These are phyloP conservation scores for Saururus chinensis DNA, from an alignment of 164 flowering plant genomes.

Conservation along the genomic window DNA sequence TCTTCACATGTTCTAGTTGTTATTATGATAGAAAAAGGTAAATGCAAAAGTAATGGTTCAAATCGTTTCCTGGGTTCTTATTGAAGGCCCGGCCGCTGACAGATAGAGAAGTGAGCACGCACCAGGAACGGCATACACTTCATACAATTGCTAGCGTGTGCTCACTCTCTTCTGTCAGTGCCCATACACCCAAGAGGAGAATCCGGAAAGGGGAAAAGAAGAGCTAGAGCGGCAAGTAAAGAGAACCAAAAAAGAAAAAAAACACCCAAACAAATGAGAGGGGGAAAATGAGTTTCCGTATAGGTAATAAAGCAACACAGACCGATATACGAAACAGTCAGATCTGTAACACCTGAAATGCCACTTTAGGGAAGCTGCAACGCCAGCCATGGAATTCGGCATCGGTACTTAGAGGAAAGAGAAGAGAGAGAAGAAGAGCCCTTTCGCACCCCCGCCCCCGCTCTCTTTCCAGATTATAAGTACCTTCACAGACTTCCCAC, in stretches of 20 bases:
- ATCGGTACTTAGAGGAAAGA: too few species aligned
- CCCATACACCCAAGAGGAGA: not conserved
- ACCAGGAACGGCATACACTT: slow-evolving; percentile 19
- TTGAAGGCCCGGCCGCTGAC: slow-evolving; percentile 18
- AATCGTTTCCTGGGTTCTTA: too few species aligned
- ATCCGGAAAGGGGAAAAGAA: too few species aligned
- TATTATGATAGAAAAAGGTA: too few species aligned
- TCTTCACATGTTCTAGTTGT: too few species aligned
- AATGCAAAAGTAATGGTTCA: too few species aligned
- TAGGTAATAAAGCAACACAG: not conserved
- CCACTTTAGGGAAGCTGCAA: not conserved
- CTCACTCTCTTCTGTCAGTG: slow-evolving; percentile 55
- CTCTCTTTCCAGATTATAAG: too few species aligned
- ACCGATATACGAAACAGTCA: not conserved
- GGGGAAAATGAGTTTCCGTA: not conserved
- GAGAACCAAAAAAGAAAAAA: not conserved
- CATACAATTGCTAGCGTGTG: slow-evolving; percentile 30
- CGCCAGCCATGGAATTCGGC: not conserved
- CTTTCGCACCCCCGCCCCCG: too few species aligned
- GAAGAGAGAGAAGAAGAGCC: not conserved
- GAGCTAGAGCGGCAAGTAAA: too few species aligned
- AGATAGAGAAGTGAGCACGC: slow-evolving; percentile 47
- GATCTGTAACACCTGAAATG: not conserved
- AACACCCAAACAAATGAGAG: too few species aligned
- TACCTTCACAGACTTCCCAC: too few species aligned